Base-by-base conservation (phyloP, 2,329 filamentous ascomycete genomes). In the Diaporthe eres region DNA sequence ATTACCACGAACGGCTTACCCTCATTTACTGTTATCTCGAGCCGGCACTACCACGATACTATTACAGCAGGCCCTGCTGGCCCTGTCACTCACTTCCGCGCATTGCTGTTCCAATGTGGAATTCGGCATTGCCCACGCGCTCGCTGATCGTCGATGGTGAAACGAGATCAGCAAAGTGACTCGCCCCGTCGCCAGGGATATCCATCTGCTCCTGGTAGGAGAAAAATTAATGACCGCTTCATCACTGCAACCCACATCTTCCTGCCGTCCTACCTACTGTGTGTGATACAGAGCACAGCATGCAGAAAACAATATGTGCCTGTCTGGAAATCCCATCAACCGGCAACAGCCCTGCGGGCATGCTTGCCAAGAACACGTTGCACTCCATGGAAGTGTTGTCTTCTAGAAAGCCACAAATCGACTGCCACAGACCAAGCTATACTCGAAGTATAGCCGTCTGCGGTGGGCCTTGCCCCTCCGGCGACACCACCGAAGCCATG, bases 101-200 rank as follows among this genome's bases (percentile, higher is more conserved):
- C 51, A 72, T 55, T 61, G 71, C 49, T 63, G 70, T 72, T 71
- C 55, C 61, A 49, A 47, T 42, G 39, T 57, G 44, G 47, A 57
- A 47, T 39, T 49, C 65, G 57, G 65, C 73, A 74, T 77, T 76
- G 71, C 51, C 63, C 60, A 55, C 71, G 57, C 57, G 67, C 65
- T 60, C 67, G 74, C 67, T 74, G 76, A 77, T 76, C 76, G 34
- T 65, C 71, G 57, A 74, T 74, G 71, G 74, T 77, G 76, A 77
- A 77, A 77, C 76, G 71, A 60, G 75, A 77, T 77, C 75, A 77
- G 70, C 75, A 71, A 58, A 71, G 25, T 73, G 71, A 51, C 71
- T 73, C 47, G 58, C 47, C 65, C 65, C 49, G 65, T 39, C 65
- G 61, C 73, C 55, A 42, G 61, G 70, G 74, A 77, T 75, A 44